Conservation (phyloP, 257 asterid species). For the Nicotiana knightiana region DNA sequence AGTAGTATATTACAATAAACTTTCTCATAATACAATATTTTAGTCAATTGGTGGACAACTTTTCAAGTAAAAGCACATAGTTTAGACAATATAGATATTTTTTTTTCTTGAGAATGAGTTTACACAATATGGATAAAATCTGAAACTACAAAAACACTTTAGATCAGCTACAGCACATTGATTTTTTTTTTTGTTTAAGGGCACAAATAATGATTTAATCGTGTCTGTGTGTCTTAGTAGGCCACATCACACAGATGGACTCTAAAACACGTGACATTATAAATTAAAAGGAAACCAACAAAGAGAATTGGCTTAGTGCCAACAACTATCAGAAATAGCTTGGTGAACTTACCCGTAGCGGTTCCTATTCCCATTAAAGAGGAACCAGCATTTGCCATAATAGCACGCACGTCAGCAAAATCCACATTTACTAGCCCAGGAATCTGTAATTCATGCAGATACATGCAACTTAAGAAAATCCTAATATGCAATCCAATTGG, state of each 20-base stretch:
- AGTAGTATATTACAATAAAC: not conserved
- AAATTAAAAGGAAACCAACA: slow-evolving; percentile 5
- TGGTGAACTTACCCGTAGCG: slow-evolving; percentile 61
- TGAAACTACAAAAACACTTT: not conserved
- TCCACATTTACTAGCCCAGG: slow-evolving; percentile 96
- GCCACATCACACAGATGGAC: not conserved
- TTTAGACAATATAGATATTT: no score
- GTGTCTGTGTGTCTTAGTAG: not conserved
- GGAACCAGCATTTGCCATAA: slow-evolving; percentile 94
- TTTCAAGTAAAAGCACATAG: not conserved
- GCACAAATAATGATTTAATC: not conserved
- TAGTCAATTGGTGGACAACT: not conserved
- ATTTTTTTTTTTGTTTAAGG: not conserved
- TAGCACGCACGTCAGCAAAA: slow-evolving; percentile 97
- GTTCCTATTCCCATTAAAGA: slow-evolving; percentile 97
- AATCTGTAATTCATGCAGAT: slow-evolving; percentile 51
- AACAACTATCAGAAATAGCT: slow-evolving; percentile 9
- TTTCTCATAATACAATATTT: not conserved
- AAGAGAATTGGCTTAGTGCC: not conserved
- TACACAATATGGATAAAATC: not conserved
- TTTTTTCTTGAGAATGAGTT: not conserved
- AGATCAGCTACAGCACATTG: not conserved
- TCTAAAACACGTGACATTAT: not conserved
- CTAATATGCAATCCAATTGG: not conserved
- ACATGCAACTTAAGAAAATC: not conserved